phyloP scores from a whole-genome alignment of 768 basidiomycete genomes.

The Hygrocybe punicea region DNA sequence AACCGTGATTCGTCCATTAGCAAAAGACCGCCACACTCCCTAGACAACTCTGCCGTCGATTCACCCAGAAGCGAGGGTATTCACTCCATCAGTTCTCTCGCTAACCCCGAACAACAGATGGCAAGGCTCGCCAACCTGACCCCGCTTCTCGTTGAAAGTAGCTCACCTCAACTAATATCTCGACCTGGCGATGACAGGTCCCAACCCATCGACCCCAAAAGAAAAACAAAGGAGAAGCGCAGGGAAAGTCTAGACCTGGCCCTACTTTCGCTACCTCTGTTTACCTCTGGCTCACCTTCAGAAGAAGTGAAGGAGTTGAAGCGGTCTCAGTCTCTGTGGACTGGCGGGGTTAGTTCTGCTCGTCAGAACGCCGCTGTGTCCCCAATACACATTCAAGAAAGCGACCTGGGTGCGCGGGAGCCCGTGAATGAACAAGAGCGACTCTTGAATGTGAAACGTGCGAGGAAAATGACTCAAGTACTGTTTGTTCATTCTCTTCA shows the following conservation, averaged over 20 bases:
- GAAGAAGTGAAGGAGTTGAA: constrained; percentile 11
- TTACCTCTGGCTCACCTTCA: neutral
- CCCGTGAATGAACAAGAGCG: constrained; percentile 35
- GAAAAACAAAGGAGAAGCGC: constrained; percentile 4
- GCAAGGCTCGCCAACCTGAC: constrained; percentile 6
- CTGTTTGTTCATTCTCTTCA: constrained; percentile 5
- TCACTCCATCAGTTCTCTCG: neutral
- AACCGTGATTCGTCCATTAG: neutral
- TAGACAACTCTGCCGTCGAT: neutral
- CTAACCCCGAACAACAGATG: neutral
- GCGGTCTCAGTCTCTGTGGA: constrained; percentile 32
- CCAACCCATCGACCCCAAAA: neutral
- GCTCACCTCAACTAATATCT: constrained; percentile 38
- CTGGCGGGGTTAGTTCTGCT: constrained; percentile 1
- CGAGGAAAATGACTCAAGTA: constrained; percentile 52
- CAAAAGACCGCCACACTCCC: too few species aligned
- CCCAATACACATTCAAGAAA: neutral
- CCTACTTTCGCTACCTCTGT: neutral
- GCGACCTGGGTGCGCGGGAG: neutral
- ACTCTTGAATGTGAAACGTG: constrained; percentile 42
- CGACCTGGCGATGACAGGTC: constrained; percentile 1
- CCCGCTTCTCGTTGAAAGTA: constrained; percentile 23
- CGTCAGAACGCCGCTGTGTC: neutral
- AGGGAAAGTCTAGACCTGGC: constrained; percentile 7
- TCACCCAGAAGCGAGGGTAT: neutral